A percentile compares a stretch with the other conserved stretches of the same genome.
Evolutionary conservation across 345 rosid species (phyloP).

Genomic region (Acer negundo): DNA sequence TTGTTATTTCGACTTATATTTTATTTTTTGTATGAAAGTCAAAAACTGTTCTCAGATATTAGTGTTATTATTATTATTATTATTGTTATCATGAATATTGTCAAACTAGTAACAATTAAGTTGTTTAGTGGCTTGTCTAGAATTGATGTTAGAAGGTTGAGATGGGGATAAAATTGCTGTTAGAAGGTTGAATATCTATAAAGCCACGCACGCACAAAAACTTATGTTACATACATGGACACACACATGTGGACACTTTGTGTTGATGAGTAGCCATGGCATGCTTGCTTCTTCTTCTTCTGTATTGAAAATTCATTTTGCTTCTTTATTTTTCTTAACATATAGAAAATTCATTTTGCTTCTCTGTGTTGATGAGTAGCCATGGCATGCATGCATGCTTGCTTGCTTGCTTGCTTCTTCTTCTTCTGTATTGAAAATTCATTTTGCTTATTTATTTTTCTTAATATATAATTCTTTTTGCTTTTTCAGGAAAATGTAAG

Average conservation of each 20-base stretch:
- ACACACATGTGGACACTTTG: neutral
- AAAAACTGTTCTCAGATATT: neutral
- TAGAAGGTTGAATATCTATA: neutral
- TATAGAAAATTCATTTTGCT: constrained; percentile 14
- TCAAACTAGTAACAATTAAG: neutral
- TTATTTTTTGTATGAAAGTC: neutral
- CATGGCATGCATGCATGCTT: neutral
- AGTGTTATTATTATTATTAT: neutral
- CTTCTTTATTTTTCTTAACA: neutral
- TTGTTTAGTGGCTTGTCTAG: neutral
- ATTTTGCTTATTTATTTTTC: neutral
- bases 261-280: neutral
- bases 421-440: neutral
- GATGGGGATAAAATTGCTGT: neutral
- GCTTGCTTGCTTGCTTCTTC: neutral
- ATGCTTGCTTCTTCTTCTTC: neutral
- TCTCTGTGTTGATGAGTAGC: neutral
- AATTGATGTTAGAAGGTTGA: neutral
- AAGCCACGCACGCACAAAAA: neutral
- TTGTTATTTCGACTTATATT: neutral
- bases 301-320: neutral
- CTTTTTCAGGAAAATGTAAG: constrained; percentile 71
- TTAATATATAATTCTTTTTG: constrained; percentile 12
- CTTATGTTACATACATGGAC: neutral
- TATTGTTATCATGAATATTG: neutral